Evolutionary conservation across 208 protist genomes (phyloP).

Genomic region (Leishmania gerbilli): DNA sequence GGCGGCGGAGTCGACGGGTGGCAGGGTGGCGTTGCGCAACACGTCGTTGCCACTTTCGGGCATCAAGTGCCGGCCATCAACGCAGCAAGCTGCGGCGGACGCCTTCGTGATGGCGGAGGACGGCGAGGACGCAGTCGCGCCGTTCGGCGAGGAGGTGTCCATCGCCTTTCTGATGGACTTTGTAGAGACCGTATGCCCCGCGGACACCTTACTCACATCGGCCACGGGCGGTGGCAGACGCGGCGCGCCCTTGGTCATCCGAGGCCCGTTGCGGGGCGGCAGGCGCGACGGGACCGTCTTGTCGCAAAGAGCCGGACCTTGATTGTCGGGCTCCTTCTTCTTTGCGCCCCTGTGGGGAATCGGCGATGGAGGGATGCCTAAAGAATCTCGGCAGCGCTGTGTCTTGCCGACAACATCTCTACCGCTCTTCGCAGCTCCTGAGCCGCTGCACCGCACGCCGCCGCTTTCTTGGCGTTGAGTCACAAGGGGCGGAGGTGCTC

Average conservation of each 20-base stretch:
- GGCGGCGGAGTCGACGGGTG: not conserved
- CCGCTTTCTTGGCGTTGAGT: not conserved
- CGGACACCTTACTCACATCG: not conserved
- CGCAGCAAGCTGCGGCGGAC: constrained; percentile 14
- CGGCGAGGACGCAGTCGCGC: not conserved
- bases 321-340: not conserved
- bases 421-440: not conserved
- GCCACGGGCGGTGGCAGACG: not conserved
- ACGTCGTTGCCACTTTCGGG: not conserved
- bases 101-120: not conserved
- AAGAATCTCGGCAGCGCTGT: not conserved
- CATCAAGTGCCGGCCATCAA: constrained; percentile 7
- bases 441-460: not conserved
- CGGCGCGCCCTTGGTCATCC: too few species aligned
- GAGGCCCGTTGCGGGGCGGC: constrained; percentile 7
- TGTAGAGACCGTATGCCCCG: not conserved
- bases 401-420: not conserved
- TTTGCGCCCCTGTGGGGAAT: not conserved
- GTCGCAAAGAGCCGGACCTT: not conserved
- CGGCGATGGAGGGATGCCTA: not conserved
- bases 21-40: not conserved
- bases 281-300: constrained; percentile 7
- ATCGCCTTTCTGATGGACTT: not conserved
- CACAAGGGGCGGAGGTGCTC: not conserved
- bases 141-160: not conserved